A percentile compares a stretch with the other conserved stretches of the same genome.
Evolutionary conservation across 768 basidiomycete genomes (phyloP).

Genomic region (Psilocybe cyanescens): DNA sequence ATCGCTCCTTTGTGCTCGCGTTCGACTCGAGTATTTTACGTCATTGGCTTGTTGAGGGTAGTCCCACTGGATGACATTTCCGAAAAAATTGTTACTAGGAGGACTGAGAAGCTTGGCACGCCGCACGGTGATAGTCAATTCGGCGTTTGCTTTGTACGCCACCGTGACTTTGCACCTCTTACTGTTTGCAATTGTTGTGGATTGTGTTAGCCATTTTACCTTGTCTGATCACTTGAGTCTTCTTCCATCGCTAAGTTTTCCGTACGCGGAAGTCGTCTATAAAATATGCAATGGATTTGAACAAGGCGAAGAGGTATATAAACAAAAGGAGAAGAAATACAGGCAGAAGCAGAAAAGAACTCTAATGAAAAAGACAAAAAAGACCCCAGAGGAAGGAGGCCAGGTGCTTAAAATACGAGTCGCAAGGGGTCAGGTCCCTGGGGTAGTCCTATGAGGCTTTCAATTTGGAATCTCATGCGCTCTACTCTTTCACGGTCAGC

Average conservation of each 20-base stretch:
- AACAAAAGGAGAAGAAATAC: neutral
- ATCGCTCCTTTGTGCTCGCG: neutral
- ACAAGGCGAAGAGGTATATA: neutral
- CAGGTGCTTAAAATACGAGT: neutral
- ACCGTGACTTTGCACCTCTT: too few species aligned
- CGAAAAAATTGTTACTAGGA: too few species aligned
- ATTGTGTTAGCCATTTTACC: neutral
- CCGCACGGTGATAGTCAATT: too few species aligned
- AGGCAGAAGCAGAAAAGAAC: neutral
- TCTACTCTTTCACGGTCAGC: constrained; percentile 21
- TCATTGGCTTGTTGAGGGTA: too few species aligned
- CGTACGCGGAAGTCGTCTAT: too few species aligned
- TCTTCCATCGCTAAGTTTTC: too few species aligned
- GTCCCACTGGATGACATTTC: too few species aligned
- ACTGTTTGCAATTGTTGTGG: constrained; percentile 4
- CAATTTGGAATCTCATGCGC: constrained; percentile 24
- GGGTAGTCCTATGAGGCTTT: constrained; percentile 24
- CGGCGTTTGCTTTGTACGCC: too few species aligned
- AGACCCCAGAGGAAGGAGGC: too few species aligned
- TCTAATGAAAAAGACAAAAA: neutral
- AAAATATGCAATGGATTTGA: neutral
- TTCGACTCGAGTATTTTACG: neutral
- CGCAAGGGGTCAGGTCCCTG: constrained; percentile 22
- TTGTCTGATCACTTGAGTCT: neutral
- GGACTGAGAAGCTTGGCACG: too few species aligned